Percentiles rank a stretch among this genome's conserved stretches.
Evolutionary conservation across 441 rosid species (phyloP).

Genomic region (Pelargonium australe): DNA sequence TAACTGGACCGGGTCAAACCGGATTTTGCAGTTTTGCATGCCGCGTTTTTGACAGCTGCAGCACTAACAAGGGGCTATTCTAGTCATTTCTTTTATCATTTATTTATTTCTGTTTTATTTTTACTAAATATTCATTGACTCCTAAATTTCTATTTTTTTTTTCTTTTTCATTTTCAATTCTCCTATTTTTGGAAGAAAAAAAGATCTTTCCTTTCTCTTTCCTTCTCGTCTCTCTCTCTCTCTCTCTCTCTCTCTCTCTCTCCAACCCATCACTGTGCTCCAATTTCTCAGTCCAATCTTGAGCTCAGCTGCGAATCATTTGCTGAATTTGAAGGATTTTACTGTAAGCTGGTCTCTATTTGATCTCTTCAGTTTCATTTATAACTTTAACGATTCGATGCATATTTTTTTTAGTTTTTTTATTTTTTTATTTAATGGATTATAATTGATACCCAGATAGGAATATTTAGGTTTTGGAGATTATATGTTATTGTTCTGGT

Average conservation of each 20-base stretch:
- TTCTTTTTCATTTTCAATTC: neutral
- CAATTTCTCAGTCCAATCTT: neutral
- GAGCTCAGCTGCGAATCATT: neutral
- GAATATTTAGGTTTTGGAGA: neutral
- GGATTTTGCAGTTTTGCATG: too few species aligned
- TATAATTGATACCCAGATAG: neutral
- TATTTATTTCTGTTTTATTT: neutral
- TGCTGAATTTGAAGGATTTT: conserved; percentile 6
- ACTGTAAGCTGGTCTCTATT: conserved; percentile 4
- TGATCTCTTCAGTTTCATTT: neutral
- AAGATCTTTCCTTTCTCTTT: neutral
- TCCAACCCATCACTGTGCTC: neutral
- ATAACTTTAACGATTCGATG: neutral
- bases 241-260: too few species aligned
- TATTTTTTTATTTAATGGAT: neutral
- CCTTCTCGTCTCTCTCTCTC: neutral
- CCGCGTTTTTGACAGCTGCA: neutral
- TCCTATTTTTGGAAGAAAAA: conserved; percentile 1
- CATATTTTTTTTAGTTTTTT: neutral
- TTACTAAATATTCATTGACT: neutral
- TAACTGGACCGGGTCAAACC: too few species aligned
- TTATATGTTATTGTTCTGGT: neutral
- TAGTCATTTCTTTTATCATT: neutral
- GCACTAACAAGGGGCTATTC: neutral
- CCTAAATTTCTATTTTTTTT: neutral